Evolutionary conservation across 129 eudicot species (phyloP), one percentile per base, ranked within the genome.

Genomic region (Lactuca saligna): DNA sequence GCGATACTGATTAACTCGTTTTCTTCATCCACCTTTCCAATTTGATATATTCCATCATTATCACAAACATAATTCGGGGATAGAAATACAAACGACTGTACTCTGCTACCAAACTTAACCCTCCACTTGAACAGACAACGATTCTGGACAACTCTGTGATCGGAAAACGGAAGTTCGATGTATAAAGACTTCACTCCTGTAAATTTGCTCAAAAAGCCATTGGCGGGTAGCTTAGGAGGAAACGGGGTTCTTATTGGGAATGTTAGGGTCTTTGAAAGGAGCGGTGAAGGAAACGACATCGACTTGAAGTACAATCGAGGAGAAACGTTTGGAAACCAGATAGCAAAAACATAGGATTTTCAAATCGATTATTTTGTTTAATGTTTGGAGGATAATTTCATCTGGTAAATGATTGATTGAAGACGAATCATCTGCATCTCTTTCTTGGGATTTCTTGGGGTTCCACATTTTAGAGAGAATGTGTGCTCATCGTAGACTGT

Each of bases 301-400:
- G 29, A 25, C 29, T 0, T 25, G 1, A 25, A 25, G 29, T 25
- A 25, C 29, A 25, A 25, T 66, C 3, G 63, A 51, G 39, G 74
- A 58, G 59, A 78, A 58, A 12, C 82, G 78, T 39, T 17, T 73
- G 70, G 82, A 78, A 46, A 72, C 78, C 35, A 65, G 73, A 20
- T 66, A 54, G 58, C 74, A 72, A 2, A 39, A 37, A 60, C 63
- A 78, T 12, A 78, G 54, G 73, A 57, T 46, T 78, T 65, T 78
- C 7, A 78, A 34, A 72, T 78, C 78, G 32, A 5, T 17, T 57
- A 66, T 2, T 65, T 58, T 65, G 78, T 10, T 59, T 25, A 78
- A 25, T 25, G 1, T 25, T 25, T 25, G 29, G 29, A 25, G 29
- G 29, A 25, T 25, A 25, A 25, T 25, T 50, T 78, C 82, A 54